phyloP scores from a whole-genome alignment of 1,284 basidiomycete genomes.

The Rhodotorula mucilaginosa region DNA sequence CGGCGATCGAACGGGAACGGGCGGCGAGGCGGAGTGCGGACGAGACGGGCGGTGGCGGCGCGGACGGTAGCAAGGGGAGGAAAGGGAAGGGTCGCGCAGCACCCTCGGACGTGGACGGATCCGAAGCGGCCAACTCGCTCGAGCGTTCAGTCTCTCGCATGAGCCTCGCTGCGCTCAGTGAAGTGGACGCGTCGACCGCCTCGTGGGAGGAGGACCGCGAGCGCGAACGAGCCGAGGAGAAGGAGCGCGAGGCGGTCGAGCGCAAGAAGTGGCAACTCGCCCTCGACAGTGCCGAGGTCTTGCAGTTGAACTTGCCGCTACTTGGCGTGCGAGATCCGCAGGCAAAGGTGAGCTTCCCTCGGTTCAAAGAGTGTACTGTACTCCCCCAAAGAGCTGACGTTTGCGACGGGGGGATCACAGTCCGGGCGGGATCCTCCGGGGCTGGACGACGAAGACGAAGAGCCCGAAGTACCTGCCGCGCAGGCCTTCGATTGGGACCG shows the following conservation, averaged over 20 bases:
- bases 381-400: not conserved
- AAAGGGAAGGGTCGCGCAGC: constrained; percentile 30
- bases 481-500: constrained; percentile 39
- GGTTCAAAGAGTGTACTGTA: no score
- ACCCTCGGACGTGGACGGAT: no score
- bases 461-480: constrained; percentile 10
- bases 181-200: constrained; percentile 42
- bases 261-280: constrained; percentile 27
- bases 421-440: not conserved
- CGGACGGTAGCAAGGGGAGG: constrained; percentile 53
- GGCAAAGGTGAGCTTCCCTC: not conserved
- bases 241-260: constrained; percentile 19
- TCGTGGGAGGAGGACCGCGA: constrained; percentile 21
- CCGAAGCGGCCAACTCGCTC: constrained; percentile 49
- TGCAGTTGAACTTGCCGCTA: constrained; percentile 39
- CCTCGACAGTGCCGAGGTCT: constrained; percentile 33
- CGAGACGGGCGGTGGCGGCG: constrained; percentile 56
- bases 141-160: constrained; percentile 32
- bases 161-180: constrained; percentile 51
- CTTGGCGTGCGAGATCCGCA: constrained; percentile 23
- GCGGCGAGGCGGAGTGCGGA: constrained; percentile 59
- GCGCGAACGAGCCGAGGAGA: constrained; percentile 15
- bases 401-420: not conserved
- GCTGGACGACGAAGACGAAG: constrained; percentile 15
- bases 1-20: constrained; percentile 50